phyloP scores from a whole-genome alignment of 495 filamentous ascomycete genomes.

The Bathelium albidoporum region DNA sequence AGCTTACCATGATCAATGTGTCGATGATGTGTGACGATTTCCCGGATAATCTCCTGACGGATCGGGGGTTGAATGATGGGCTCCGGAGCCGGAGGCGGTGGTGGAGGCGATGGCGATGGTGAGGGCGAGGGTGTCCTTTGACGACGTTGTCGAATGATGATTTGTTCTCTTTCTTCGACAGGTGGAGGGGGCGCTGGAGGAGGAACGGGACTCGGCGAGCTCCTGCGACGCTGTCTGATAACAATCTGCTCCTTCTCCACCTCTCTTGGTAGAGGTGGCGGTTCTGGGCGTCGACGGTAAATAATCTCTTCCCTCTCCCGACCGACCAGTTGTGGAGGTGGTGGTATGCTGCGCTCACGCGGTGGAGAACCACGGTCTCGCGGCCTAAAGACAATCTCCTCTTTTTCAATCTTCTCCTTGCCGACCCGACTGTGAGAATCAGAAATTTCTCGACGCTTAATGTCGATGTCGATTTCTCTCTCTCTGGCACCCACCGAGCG shows the following conservation, averaged over 20 bases:
- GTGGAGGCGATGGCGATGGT: constrained; percentile 24
- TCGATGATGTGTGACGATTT: constrained; percentile 75
- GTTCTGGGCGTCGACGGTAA: constrained; percentile 16
- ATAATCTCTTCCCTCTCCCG: constrained; percentile 18
- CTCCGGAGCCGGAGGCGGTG: constrained; percentile 37
- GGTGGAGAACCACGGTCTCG: constrained; percentile 7
- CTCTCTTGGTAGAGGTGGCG: constrained; percentile 26
- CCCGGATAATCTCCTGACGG: constrained; percentile 62
- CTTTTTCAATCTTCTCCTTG: constrained; percentile 21
- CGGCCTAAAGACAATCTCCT: constrained; percentile 26
- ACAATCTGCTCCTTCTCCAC: constrained; percentile 30
- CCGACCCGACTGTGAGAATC: not conserved
- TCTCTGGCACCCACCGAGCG: constrained; percentile 18
- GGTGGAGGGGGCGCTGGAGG: constrained; percentile 19
- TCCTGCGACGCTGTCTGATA: constrained; percentile 20
- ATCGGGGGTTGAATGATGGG: constrained; percentile 56
- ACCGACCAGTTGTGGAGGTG: constrained; percentile 9
- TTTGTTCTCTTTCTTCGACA: constrained; percentile 24
- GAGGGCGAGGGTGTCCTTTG: constrained; percentile 24
- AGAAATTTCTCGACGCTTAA: not conserved
- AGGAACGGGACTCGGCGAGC: constrained; percentile 14
- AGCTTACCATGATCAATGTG: constrained; percentile 76
- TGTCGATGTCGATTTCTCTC: constrained; percentile 21
- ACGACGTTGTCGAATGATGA: constrained; percentile 30
- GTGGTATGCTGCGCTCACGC: constrained; percentile 1